Percentiles rank a stretch among this genome's conserved stretches.
Conservation (phyloP, 2,329 filamentous ascomycete species). For the Sporothrix inflata region DNA sequence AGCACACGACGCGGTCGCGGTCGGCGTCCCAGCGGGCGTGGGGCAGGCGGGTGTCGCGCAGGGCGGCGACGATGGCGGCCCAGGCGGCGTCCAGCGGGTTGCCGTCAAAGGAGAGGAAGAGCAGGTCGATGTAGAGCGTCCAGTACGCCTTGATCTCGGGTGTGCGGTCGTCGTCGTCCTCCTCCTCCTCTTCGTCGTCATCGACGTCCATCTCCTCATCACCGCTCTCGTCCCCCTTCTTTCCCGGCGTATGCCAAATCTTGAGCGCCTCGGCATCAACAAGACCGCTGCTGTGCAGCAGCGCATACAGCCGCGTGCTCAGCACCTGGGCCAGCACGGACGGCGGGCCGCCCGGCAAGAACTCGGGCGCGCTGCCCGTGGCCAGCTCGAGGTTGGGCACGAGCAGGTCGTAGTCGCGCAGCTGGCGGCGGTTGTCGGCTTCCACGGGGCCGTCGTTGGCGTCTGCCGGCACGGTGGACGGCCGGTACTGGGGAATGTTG, state of each 20-base stretch:
- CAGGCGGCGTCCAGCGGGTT: conserved; percentile 92
- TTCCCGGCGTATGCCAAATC: conserved; percentile 63
- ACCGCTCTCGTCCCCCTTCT: conserved; percentile 31
- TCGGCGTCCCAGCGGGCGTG: conserved; percentile 83
- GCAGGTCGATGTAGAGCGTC: conserved; percentile 92
- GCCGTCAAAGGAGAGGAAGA: conserved; percentile 90
- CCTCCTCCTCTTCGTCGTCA: conserved; percentile 34
- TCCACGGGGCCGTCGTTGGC: conserved; percentile 20
- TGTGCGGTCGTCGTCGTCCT: conserved; percentile 35
- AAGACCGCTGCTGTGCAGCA: conserved; percentile 72
- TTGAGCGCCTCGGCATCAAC: conserved; percentile 69
- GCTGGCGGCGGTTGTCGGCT: conserved; percentile 47
- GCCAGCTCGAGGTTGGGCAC: conserved; percentile 93
- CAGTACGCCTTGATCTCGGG: conserved; percentile 78
- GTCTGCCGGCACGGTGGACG: conserved; percentile 38
- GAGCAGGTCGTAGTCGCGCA: conserved; percentile 70
- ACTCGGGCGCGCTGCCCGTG: conserved; percentile 85
- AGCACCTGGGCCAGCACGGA: conserved; percentile 80
- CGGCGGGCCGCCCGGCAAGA: conserved; percentile 82
- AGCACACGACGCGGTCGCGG: conserved; percentile 77
- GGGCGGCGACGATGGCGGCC: conserved; percentile 78
- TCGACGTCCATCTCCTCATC: conserved; percentile 40
- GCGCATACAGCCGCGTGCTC: conserved; percentile 75
- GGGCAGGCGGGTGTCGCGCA: conserved; percentile 77
- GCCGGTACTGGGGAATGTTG: conserved; percentile 70